Evolutionary conservation across 805 yeast genomes (phyloP), one percentile per base, ranked within the genome.

Genomic region (Candida suzukii): DNA sequence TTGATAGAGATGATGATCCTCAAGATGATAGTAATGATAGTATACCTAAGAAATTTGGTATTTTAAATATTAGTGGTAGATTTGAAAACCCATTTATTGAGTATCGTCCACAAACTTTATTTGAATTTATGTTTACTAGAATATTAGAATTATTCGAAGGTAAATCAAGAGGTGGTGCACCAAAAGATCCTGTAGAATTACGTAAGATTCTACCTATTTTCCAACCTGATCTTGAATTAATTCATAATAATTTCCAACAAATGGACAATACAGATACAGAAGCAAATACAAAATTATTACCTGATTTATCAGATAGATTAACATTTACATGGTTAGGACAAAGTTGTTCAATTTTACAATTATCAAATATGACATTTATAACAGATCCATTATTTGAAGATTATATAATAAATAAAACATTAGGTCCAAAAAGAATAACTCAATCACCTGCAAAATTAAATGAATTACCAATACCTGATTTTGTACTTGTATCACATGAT

Each of bases 301-400:
- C 79, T 0, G 39, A 50, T 1, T 39, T 72, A 3, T 41, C 57
- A 11, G 65, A 74, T 22, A 70, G 83, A 49, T 46, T 85, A 50
- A 69, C 83, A 2, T 74, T 83, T 53, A 88, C 96, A 0, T 91
- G 98, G 98, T 60, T 91, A 33, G 98, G 98, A 4, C 98, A 91
- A 58, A 83, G 93, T 43, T 88, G 96, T 60, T 74, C 90, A 2
- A 72, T 76, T 40, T 66, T 88, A 4, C 88, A 85, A 52, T 59
- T 88, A 2, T 72, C 83, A 4, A 81, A 83, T 2, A 61, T 86
- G n/a, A 83, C 80, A 44, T 70, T 91, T 44, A 59, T 91, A 30
- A 84, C 96, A 2, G 98, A 91, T 58, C 98, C 98, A 1, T 64
- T 88, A 26, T 82, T 91, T 52, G 66, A 72, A 39, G 74, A 83